Percentiles rank a stretch among this genome's conserved stretches.
These are phyloP conservation scores for Lepidium africanum DNA, from an alignment of 345 rosid genomes.

Conservation along the genomic window DNA sequence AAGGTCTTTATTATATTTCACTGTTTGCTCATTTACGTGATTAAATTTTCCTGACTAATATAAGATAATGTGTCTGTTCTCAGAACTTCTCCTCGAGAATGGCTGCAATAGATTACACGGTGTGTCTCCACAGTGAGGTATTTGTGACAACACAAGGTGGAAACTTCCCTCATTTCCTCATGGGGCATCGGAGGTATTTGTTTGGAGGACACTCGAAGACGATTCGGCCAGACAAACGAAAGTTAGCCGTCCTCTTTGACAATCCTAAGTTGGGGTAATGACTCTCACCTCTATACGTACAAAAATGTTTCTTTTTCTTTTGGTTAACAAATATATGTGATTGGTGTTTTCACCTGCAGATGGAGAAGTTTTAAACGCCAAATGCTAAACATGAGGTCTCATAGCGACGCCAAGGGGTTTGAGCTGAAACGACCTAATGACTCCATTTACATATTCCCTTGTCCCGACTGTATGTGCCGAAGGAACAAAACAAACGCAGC, in stretches of 20 bases:
- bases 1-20: conserved; percentile 38
- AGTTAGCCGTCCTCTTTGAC: conserved; percentile 79
- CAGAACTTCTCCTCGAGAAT: conserved; percentile 97
- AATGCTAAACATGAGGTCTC: conserved; percentile 75
- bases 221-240: conserved; percentile 88
- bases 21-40: background rate
- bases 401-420: conserved; percentile 86
- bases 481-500: conserved; percentile 40
- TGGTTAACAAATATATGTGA: background rate
- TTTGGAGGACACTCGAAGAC: conserved; percentile 92
- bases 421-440: conserved; percentile 83
- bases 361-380: conserved; percentile 92
- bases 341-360: conserved; percentile 30
- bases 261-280: conserved; percentile 75
- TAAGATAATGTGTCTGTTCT: conserved; percentile 11
- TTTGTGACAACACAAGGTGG: conserved; percentile 99
- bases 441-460: conserved; percentile 77
- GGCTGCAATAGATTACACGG: conserved; percentile 99
- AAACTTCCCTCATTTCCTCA: conserved; percentile 93
- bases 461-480: conserved; percentile 97
- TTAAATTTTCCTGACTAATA: conserved; percentile 16
- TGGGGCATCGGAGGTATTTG: conserved; percentile 90
- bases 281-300: conserved; percentile 10
- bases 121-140: conserved; percentile 98
- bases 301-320: background rate